Percentiles rank a stretch among this genome's conserved stretches.
phyloP scores from a whole-genome alignment of 176 grass and related monocot genomes.

The Luzula sylvatica region DNA sequence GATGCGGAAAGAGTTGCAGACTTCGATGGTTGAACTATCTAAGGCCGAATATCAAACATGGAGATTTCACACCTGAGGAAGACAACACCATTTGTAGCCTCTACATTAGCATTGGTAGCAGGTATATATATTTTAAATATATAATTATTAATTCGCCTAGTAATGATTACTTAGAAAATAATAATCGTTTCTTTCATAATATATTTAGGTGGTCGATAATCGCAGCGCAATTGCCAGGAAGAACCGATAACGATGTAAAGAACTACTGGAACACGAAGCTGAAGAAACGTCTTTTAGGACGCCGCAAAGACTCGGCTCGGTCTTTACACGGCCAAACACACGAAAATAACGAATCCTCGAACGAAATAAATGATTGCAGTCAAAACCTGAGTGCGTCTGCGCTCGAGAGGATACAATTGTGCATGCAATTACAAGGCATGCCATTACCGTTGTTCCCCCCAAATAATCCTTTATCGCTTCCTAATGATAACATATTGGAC shows the following conservation, averaged over 20 bases:
- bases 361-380: slow-evolving; percentile 10
- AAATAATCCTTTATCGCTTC: slow-evolving; percentile 33
- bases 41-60: slow-evolving; percentile 88
- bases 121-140: slow-evolving; percentile 22
- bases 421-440: slow-evolving; percentile 67
- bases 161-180: not conserved
- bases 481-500: slow-evolving; percentile 2
- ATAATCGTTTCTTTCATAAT: slow-evolving; percentile 14
- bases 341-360: slow-evolving; percentile 13
- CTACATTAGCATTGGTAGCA: slow-evolving; percentile 99
- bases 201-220: slow-evolving; percentile 91
- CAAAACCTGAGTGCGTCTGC: slow-evolving; percentile 56
- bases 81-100: slow-evolving; percentile 83
- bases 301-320: slow-evolving; percentile 35
- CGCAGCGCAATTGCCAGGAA: slow-evolving; percentile 81
- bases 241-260: slow-evolving; percentile 92
- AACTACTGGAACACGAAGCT: slow-evolving; percentile 99
- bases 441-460: slow-evolving; percentile 24
- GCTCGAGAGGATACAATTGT: slow-evolving; percentile 80
- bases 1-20: slow-evolving; percentile 77
- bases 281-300: slow-evolving; percentile 77
- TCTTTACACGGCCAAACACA: slow-evolving; percentile 13
- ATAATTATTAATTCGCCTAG: not conserved
- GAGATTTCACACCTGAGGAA: slow-evolving; percentile 83
- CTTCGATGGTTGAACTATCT: slow-evolving; percentile 76